Base-by-base conservation (phyloP, 768 basidiomycete species). In the Leccinellum luteum region DNA sequence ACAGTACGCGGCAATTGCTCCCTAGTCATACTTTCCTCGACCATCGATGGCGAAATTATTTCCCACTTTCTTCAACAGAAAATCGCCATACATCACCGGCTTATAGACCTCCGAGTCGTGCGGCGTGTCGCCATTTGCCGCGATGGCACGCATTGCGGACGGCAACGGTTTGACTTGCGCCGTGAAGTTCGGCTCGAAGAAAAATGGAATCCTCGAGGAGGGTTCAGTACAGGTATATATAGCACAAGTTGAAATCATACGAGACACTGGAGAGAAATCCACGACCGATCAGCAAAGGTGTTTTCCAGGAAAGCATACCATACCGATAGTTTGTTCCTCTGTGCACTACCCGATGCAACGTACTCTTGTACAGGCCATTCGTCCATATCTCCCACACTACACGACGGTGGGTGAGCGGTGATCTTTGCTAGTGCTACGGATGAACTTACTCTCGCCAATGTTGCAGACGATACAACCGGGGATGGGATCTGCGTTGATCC, bases 361-460 rank as follows among this genome's bases (percentile, higher is more conserved):
- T 95, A 38, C 92, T 89, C 55, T 79, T 83, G 76, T 96, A 97
- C 50, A 95, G 70, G 0, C 94, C 94, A 60, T 87, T 85, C 6
- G 89, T 87, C 93, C 93, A 96, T 48, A 87, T 80, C 78, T 94
- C 90, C 90, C 92, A 94, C 92, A 94, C 89, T 90, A 60, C 43
- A 45, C 12, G 15, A 45, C n/a, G 13, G 7, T 38, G 19, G 6
- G 55, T 62, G 17, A 66, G 48, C 32, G 10, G 47, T 28, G 12
- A 21, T 31, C 48, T 19, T 43, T 27, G 41, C 35, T 10, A 31
- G 10, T 13, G 17, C 30, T 34, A 34, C 21, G 27, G 43, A 52
- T 38, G 10, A 30, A 74, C 87, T 69, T 58, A 90, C 93, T 96
- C 78, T 92, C 89, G 23, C 94, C 94, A 41, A 97, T 86, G 65